phyloP scores from a whole-genome alignment of 257 asterid genomes.

The Plectranthus barbatus region DNA sequence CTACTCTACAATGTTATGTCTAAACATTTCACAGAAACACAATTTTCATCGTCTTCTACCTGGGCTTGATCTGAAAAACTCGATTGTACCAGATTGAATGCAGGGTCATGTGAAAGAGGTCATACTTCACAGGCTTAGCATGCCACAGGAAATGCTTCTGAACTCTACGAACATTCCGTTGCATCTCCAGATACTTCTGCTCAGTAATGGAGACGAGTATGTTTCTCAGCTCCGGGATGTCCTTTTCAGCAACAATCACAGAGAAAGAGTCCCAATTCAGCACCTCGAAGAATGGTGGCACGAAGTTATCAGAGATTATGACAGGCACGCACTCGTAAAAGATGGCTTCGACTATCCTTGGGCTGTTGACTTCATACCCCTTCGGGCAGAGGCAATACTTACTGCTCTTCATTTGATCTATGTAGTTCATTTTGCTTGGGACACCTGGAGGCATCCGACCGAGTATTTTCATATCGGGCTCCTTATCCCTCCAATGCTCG shows the following conservation, averaged over 20 bases:
- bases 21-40: neutral
- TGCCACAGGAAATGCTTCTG: slow-evolving; percentile 91
- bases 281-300: slow-evolving; percentile 85
- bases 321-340: slow-evolving; percentile 89
- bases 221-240: slow-evolving; percentile 45
- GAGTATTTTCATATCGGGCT: slow-evolving; percentile 60
- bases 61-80: slow-evolving; percentile 60
- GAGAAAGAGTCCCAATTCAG: slow-evolving; percentile 72
- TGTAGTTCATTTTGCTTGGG: slow-evolving; percentile 80
- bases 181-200: slow-evolving; percentile 58
- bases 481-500: slow-evolving; percentile 57
- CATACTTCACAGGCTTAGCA: slow-evolving; percentile 59
- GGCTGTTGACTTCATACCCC: slow-evolving; percentile 93
- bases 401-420: slow-evolving; percentile 77
- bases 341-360: slow-evolving; percentile 79
- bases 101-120: slow-evolving; percentile 90
- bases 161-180: slow-evolving; percentile 50
- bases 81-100: slow-evolving; percentile 91
- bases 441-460: slow-evolving; percentile 83
- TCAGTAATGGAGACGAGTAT: slow-evolving; percentile 56
- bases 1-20: neutral
- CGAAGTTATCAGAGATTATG: slow-evolving; percentile 77
- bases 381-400: slow-evolving; percentile 82
- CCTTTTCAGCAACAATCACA: slow-evolving; percentile 61
- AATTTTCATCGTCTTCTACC: slow-evolving; percentile 20